Evolutionary conservation across 148 eudicot genomes (phyloP).

Genomic region (Fagopyrum tataricum): DNA sequence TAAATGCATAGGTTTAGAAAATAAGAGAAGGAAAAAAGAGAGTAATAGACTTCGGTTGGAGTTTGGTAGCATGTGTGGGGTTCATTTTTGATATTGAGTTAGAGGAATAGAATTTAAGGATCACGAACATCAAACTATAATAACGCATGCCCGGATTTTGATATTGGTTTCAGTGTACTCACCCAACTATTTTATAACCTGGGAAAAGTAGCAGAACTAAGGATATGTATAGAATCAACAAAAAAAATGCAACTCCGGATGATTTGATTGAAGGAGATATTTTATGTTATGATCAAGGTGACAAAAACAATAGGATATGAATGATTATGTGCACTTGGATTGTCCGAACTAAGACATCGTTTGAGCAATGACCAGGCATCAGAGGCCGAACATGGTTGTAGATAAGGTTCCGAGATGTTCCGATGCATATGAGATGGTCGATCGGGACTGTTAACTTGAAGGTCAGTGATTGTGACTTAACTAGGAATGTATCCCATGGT

Average conservation of each 20-base stretch:
- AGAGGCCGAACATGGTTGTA: slow-evolving; percentile 44
- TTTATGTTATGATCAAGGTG: slow-evolving; percentile 4
- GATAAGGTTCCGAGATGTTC: no score
- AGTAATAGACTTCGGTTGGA: no score
- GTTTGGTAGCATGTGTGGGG: no score
- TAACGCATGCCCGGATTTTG: not conserved
- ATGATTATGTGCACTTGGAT: not conserved
- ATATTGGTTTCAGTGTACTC: not conserved
- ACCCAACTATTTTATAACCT: not conserved
- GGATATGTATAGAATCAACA: not conserved
- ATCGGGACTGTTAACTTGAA: no score
- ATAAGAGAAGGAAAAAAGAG: no score
- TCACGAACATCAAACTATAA: no score
- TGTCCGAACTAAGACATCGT: not conserved
- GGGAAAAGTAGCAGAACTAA: not conserved
- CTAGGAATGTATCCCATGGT: no score
- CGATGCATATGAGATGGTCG: no score
- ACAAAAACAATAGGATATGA: not conserved
- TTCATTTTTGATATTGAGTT: no score
- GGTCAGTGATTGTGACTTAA: no score
- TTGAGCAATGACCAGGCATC: slow-evolving; percentile 54
- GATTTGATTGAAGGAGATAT: not conserved
- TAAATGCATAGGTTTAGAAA: no score
- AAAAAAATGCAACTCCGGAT: not conserved
- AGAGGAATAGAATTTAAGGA: no score